phyloP scores from a whole-genome alignment of 352 stramenopile species.

The Pythium aphanidermatum region DNA sequence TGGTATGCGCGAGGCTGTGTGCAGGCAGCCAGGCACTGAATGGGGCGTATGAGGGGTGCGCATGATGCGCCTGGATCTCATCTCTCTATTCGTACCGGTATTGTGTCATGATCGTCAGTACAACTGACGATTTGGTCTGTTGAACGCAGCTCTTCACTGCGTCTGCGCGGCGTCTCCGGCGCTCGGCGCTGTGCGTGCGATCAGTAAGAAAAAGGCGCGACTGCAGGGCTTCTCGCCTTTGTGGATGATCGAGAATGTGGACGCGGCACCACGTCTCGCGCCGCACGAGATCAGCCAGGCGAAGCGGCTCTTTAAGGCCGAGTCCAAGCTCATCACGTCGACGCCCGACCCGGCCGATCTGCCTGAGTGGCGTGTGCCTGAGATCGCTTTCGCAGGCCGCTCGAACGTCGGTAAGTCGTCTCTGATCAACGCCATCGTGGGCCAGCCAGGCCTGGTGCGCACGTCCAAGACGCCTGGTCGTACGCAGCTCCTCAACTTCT shows the following conservation, averaged over 20 bases:
- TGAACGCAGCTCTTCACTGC: not conserved
- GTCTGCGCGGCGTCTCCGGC: not conserved
- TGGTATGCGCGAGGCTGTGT: too few species aligned
- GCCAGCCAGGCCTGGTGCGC: constrained; percentile 53
- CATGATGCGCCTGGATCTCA: not conserved
- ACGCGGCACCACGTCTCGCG: constrained; percentile 36
- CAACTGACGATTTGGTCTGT: too few species aligned
- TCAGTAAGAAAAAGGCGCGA: constrained; percentile 55
- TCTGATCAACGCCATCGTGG: constrained; percentile 81
- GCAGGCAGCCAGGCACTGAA: too few species aligned
- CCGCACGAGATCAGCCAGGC: constrained; percentile 57
- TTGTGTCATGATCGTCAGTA: too few species aligned
- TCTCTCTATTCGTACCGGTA: not conserved
- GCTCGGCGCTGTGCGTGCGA: constrained; percentile 13
- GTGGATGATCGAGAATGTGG: constrained; percentile 57
- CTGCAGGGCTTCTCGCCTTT: constrained; percentile 36
- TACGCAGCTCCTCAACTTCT: constrained; percentile 76
- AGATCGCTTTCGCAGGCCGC: constrained; percentile 82
- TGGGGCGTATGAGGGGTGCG: too few species aligned
- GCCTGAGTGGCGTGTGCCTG: constrained; percentile 59
- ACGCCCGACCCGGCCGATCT: constrained; percentile 48
- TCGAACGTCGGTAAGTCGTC: constrained; percentile 89
- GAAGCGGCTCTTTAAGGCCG: constrained; percentile 50
- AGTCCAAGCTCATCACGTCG: constrained; percentile 66
- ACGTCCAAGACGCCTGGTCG: constrained; percentile 85